Base-by-base conservation (phyloP, 2,329 filamentous ascomycete species). In the Alternaria dauci region DNA sequence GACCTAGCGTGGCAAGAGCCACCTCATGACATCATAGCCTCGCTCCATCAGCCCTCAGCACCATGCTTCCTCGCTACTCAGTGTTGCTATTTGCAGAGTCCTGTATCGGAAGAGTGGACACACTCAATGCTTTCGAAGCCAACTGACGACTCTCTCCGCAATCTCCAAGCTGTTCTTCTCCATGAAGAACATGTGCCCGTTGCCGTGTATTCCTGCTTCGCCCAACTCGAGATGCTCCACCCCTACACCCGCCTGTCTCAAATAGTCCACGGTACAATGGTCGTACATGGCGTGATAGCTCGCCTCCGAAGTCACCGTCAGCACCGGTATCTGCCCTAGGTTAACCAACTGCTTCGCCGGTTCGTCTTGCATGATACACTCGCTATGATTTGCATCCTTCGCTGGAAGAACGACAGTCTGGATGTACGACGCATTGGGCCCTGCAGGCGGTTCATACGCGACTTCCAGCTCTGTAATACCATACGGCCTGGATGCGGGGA, bases 171-270 rank as follows among this genome's bases (percentile, higher is more conserved):
- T 76, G 16, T 77, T 77, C 63, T 65, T 71, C 59, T 76, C 73
- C 73, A 77, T 73, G 42, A 76, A 76, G 12, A 74, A 61, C 64
- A 78, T 69, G 30, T 77, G 74, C 9, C 68, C 73, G 48, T 78
- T 93, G 61, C 84, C 81, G 65, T 89, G 81, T 58, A 95, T 81
- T 61, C 94, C 92, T 39, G 83, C 82, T 71, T 88, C 78, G 26
- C 84, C 83, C 2, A 78, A 48, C 18, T 76, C 65, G 18, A 66
- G 34, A 58, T 63, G 69, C 34, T 72, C 64, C 0, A 73, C 68
- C 1, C 69, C 38, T 0, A 75, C 68, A 16, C 75, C 73, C 2
- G 65, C 71, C 46, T 89, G 86, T 53, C 73, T 66, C 68, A 89
- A 69, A 68, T 84, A 88, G 12, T 72, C 62, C 2, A 84, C 81